Base-by-base conservation (phyloP, 805 yeast genomes). In the Barnettozyma salicaria region DNA sequence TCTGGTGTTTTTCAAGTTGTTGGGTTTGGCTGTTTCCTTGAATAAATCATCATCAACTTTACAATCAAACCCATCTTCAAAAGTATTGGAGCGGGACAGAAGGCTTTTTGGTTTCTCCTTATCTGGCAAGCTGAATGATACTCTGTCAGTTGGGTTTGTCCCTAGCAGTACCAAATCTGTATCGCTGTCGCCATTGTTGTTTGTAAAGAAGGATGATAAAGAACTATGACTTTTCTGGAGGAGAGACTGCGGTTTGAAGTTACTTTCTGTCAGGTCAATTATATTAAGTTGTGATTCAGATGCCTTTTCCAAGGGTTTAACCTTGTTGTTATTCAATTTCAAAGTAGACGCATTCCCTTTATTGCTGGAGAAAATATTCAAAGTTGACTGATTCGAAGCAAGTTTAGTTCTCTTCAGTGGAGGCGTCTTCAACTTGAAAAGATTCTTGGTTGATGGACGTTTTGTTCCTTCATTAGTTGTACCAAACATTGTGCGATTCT, bases 1-100 rank as follows among this genome's bases (percentile, higher is more conserved):
- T 25, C 34, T 36, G 12, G 49, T 43, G 16, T 38, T 35, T 31
- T 45, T 45, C 32, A 43, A 23, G 19, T 45, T 45, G 6, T 19
- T 38, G 2, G 36, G 27, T 11, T 30, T 30, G 11, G 32, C n/a
- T n/a, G 22, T 33, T 9, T 24, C 30, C 13, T 14, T 28, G 3
- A 34, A 25, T 4, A 26, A 18, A 17, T 31, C 41, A 21, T 40
- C 42, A 20, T 30, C 39, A 12, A 21, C 13, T 25, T n/a, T 3
- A 30, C 12, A n/a, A 32, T 16, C 14, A 24, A 35, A 33, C 13
- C 30, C 37, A 13, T 17, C 11, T 8, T 21, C 19, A 13, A 25
- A 5, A 12, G 34, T 8, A 18, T 14, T 7, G 5, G 24, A 7
- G 16, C 22, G 22, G 10, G 39, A 23, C 10, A 26, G 4, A 5